Percentiles rank a stretch among this genome's conserved stretches.
phyloP scores from a whole-genome alignment of 1,284 basidiomycete genomes.

The Volvariella surrecta region DNA sequence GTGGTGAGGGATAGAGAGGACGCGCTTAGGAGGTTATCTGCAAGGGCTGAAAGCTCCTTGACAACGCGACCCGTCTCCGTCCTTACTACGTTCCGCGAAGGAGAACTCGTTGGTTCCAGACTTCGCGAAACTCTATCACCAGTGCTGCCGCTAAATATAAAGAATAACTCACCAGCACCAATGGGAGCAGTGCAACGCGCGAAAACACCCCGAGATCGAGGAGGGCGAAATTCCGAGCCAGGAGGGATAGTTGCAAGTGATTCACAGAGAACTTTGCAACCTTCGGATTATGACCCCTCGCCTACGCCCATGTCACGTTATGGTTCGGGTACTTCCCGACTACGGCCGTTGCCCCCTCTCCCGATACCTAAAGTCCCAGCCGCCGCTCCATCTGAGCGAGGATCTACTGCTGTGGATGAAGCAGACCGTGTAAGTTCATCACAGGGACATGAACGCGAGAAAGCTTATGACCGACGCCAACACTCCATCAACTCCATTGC shows the following conservation, averaged over 20 bases:
- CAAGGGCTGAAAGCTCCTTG: constrained; percentile 23
- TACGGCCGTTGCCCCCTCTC: constrained; percentile 37
- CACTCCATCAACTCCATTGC: constrained; percentile 34
- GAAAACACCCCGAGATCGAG: constrained; percentile 38
- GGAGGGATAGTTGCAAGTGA: constrained; percentile 21
- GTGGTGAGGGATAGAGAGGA: constrained; percentile 32
- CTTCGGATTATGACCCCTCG: constrained; percentile 47
- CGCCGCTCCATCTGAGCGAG: constrained; percentile 46
- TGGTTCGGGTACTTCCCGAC: constrained; percentile 18
- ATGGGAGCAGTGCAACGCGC: constrained; percentile 44
- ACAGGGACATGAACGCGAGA: constrained; percentile 22
- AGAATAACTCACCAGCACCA: constrained; percentile 19
- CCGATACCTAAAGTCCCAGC: constrained; percentile 44
- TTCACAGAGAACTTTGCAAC: constrained; percentile 34
- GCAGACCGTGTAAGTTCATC: constrained; percentile 9
- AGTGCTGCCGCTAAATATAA: constrained; percentile 11
- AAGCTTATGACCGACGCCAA: constrained; percentile 23
- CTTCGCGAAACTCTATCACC: constrained; percentile 22
- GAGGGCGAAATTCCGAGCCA: constrained; percentile 2
- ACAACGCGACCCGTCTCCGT: constrained; percentile 19
- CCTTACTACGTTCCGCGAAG: constrained; percentile 15
- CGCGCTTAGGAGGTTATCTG: constrained; percentile 21
- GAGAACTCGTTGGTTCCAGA: constrained; percentile 12
- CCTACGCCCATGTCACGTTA: constrained; percentile 49
- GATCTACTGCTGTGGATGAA: constrained; percentile 17